phyloP scores from a whole-genome alignment of 108 stramenopile species.

The Aureococcus anophagefferens region DNA sequence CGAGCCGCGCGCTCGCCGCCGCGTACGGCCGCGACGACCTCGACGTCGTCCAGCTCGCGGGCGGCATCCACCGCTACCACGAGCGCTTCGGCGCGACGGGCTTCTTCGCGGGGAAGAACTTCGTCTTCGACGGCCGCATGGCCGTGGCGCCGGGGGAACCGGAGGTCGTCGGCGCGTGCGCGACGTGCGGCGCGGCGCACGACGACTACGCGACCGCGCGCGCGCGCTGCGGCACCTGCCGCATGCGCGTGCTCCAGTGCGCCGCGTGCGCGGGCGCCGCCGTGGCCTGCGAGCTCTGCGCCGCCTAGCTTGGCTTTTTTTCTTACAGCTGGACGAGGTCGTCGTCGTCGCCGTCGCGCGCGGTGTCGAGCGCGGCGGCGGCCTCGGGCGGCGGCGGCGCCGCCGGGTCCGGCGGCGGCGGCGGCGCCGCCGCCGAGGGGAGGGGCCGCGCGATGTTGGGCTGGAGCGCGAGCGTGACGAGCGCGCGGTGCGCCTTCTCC shows the following conservation, averaged over 20 bases:
- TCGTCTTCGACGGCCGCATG: conserved; percentile 70
- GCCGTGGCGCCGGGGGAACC: not conserved
- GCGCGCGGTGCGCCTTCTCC: not conserved
- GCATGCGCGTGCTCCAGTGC: too few relatives aligned
- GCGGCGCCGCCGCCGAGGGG: too few relatives aligned
- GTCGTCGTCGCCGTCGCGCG: too few relatives aligned
- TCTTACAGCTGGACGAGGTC: too few relatives aligned
- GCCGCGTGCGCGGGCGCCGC: too few relatives aligned
- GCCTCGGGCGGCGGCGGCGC: too few relatives aligned
- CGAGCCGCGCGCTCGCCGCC: not conserved
- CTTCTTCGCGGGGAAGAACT: conserved; percentile 75
- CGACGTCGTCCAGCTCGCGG: conserved; percentile 61
- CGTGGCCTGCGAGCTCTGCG: too few relatives aligned
- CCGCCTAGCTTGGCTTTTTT: too few relatives aligned
- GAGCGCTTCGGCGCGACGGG: conserved; percentile 67
- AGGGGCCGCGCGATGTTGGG: not conserved
- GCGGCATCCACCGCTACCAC: conserved; percentile 87
- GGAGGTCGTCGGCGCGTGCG: not conserved
- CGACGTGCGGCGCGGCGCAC: not conserved
- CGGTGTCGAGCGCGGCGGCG: too few relatives aligned
- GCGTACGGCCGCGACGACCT: not conserved
- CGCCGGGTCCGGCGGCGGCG: too few relatives aligned
- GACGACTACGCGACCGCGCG: not conserved
- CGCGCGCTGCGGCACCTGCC: too few relatives aligned
- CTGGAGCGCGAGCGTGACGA: not conserved